phyloP scores from a whole-genome alignment of 1,284 basidiomycete genomes.

The Ustilago nuda region DNA sequence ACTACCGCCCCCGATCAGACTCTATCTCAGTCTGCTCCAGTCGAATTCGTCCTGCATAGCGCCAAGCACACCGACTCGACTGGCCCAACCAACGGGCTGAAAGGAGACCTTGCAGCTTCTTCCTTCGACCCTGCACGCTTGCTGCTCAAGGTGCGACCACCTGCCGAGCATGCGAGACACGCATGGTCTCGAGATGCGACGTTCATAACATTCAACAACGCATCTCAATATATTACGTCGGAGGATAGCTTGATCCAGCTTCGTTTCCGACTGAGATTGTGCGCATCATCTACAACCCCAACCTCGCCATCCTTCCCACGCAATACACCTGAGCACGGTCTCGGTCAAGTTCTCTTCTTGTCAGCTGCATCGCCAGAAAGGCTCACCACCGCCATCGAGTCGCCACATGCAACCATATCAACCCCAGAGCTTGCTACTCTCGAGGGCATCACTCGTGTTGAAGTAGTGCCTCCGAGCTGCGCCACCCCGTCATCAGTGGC shows the following conservation, averaged over 20 bases:
- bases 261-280: slow-evolving; percentile 38
- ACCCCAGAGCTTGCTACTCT: slow-evolving; percentile 36
- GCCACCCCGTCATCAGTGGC: slow-evolving; percentile 8
- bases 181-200: slow-evolving; percentile 24
- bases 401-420: slow-evolving; percentile 24
- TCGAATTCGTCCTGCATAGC: slow-evolving; percentile 37
- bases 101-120: background rate
- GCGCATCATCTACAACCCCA: slow-evolving; percentile 19
- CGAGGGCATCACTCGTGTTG: slow-evolving; percentile 45
- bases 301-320: slow-evolving; percentile 10
- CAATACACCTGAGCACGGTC: background rate
- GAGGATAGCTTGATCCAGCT: slow-evolving; percentile 25
- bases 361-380: slow-evolving; percentile 28
- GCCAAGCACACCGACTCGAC: background rate
- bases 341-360: slow-evolving; percentile 43
- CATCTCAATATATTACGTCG: slow-evolving; percentile 12
- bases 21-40: background rate
- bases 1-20: slow-evolving; percentile 9
- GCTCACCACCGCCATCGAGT: slow-evolving; percentile 25
- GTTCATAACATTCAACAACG: slow-evolving; percentile 24
- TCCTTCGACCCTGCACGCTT: slow-evolving; percentile 33
- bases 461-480: slow-evolving; percentile 18
- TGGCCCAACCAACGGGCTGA: background rate
- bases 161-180: slow-evolving; percentile 28
- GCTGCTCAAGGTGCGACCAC: slow-evolving; percentile 42